Conservation (phyloP, 2,329 filamentous ascomycete genomes). For the Monosporascus cannonballus region DNA sequence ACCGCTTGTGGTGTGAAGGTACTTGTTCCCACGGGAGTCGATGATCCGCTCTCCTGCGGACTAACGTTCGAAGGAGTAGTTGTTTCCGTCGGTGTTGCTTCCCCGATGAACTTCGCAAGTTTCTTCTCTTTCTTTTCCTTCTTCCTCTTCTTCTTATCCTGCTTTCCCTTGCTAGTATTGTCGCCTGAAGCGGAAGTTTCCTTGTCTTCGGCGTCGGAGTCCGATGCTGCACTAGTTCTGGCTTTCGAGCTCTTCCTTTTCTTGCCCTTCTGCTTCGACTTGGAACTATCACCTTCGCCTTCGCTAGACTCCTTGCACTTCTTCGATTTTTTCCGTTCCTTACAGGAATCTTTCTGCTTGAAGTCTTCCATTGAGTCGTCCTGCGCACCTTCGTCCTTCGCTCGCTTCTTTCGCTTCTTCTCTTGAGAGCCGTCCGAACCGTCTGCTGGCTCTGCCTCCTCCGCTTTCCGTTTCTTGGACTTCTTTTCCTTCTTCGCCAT, state of each 20-base stretch:
- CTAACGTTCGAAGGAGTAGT: slow-evolving; percentile 17
- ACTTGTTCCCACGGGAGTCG: slow-evolving; percentile 35
- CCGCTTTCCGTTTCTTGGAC: slow-evolving; percentile 35
- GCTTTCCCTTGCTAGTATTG: slow-evolving; percentile 23
- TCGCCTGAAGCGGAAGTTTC: slow-evolving; percentile 8
- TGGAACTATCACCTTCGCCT: slow-evolving; percentile 6
- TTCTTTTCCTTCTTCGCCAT: slow-evolving; percentile 35
- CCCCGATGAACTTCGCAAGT: slow-evolving; percentile 36
- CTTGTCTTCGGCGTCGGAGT: slow-evolving; percentile 21
- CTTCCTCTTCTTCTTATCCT: slow-evolving; percentile 42
- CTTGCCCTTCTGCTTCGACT: slow-evolving; percentile 23
- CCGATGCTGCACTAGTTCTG: slow-evolving; percentile 27
- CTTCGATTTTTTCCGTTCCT: slow-evolving; percentile 19
- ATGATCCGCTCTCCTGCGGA: slow-evolving; percentile 27
- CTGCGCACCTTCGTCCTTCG: slow-evolving; percentile 11
- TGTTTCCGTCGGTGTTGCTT: slow-evolving; percentile 14
- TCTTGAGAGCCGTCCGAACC: slow-evolving; percentile 28
- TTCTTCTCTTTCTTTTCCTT: slow-evolving; percentile 37
- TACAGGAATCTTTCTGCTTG: slow-evolving; percentile 27
- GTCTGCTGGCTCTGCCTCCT: slow-evolving; percentile 24
- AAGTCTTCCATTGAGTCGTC: slow-evolving; percentile 14
- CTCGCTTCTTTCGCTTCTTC: slow-evolving; percentile 33
- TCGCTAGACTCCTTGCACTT: slow-evolving; percentile 19
- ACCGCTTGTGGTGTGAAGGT: slow-evolving; percentile 42
- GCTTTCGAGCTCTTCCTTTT: slow-evolving; percentile 25